Evolutionary conservation across 2,329 filamentous ascomycete species (phyloP).

Genomic region (Calcarisporium arbuscula): DNA sequence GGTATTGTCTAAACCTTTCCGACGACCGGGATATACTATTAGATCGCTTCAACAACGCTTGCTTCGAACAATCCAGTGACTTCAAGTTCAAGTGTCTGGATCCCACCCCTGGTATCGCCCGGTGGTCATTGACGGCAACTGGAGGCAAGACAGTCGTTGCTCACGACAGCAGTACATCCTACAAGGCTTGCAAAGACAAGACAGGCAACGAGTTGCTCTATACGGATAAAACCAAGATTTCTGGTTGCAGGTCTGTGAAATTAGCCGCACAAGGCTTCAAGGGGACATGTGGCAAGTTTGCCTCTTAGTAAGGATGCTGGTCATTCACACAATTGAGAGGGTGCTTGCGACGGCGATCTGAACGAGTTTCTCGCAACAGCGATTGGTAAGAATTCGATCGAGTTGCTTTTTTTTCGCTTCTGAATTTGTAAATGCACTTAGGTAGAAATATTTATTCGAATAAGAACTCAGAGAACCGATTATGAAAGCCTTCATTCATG

Average conservation of each 20-base stretch:
- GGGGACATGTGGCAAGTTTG: slow-evolving; percentile 16
- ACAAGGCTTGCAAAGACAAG: slow-evolving; percentile 18
- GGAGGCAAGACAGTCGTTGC: slow-evolving; percentile 15
- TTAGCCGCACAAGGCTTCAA: slow-evolving; percentile 19
- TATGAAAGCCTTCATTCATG: no score
- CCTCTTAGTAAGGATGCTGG: neutral
- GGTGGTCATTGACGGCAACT: slow-evolving; percentile 19
- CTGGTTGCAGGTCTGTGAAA: slow-evolving; percentile 17
- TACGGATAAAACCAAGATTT: no score
- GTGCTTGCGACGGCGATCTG: no score
- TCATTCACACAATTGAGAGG: neutral
- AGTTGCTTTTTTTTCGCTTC: no score
- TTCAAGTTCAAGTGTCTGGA: slow-evolving; percentile 25
- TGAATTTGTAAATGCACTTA: no score
- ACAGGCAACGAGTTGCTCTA: slow-evolving; percentile 9
- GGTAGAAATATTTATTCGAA: neutral
- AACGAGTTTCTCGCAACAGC: no score
- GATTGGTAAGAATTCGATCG: no score
- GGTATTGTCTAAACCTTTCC: slow-evolving; percentile 24
- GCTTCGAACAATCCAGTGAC: slow-evolving; percentile 21
- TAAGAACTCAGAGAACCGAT: slow-evolving; percentile 15
- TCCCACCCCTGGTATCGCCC: slow-evolving; percentile 20
- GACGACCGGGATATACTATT: slow-evolving; percentile 17
- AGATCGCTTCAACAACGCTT: slow-evolving; percentile 24
- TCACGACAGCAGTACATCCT: slow-evolving; percentile 17